phyloP scores from a whole-genome alignment of 129 eudicot genomes.

The Tagetes patula region DNA sequence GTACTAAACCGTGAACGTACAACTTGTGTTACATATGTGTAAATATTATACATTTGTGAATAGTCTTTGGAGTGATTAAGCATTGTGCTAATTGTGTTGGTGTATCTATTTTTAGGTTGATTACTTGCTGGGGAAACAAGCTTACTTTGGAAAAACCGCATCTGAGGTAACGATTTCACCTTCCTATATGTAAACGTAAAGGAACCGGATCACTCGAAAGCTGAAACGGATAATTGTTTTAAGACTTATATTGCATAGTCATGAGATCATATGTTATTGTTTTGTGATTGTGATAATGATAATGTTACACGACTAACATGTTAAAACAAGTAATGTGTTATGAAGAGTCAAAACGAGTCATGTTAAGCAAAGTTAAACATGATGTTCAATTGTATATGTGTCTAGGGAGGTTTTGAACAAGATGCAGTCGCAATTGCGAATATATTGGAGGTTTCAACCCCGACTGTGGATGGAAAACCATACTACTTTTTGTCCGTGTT shows the following conservation, averaged over 20 bases:
- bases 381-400: neutral
- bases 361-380: neutral
- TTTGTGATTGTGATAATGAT: no score
- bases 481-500: slow-evolving; percentile 76
- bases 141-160: slow-evolving; percentile 92
- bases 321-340: neutral
- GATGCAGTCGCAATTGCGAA: slow-evolving; percentile 94
- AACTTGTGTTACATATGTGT: neutral
- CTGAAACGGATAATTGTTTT: neutral
- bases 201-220: neutral
- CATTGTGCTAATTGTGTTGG: neutral
- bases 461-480: slow-evolving; percentile 56
- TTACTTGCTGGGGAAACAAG: slow-evolving; percentile 89
- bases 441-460: slow-evolving; percentile 69
- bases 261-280: neutral
- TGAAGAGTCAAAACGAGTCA: neutral
- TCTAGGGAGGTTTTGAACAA: slow-evolving; percentile 91
- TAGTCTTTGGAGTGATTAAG: neutral
- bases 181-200: neutral
- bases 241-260: neutral
- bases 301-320: neutral
- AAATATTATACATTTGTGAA: no score
- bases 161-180: slow-evolving; percentile 63
- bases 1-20: slow-evolving; percentile 24
- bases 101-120: slow-evolving; percentile 58